Percentiles rank a stretch among this genome's conserved stretches.
Evolutionary conservation across 371 early-diverging fungal species (phyloP).

Genomic region (Batrachochytrium dendrobatidis): DNA sequence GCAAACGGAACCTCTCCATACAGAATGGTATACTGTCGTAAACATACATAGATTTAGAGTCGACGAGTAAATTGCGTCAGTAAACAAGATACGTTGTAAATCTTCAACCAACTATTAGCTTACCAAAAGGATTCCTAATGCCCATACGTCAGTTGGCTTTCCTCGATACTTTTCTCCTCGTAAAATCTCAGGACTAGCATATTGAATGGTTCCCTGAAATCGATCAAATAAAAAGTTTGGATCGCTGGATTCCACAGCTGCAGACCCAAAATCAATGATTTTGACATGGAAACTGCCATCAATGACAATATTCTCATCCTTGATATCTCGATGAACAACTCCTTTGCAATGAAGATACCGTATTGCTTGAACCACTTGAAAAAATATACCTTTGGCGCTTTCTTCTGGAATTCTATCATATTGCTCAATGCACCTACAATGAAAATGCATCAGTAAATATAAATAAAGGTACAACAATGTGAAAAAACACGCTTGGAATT

Average conservation of each 20-base stretch:
- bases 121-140: conserved; percentile 58
- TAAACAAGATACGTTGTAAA: not conserved
- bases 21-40: conserved; percentile 56
- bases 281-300: conserved; percentile 46
- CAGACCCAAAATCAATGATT: conserved; percentile 77
- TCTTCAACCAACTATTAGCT: not conserved
- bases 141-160: conserved; percentile 75
- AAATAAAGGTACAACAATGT: no score
- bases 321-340: conserved; percentile 61
- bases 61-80: not conserved
- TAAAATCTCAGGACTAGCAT: conserved; percentile 76
- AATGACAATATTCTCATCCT: conserved; percentile 59
- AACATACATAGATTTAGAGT: no score
- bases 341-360: conserved; percentile 45
- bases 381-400: conserved; percentile 35
- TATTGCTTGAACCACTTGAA: conserved; percentile 61
- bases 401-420: conserved; percentile 15
- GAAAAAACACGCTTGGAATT: no score
- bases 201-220: conserved; percentile 33
- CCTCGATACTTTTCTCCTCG: conserved; percentile 60
- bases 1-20: conserved; percentile 64
- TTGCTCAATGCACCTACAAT: conserved; percentile 61
- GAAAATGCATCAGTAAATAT: no score
- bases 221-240: conserved; percentile 15
- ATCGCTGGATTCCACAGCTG: conserved; percentile 25